phyloP scores from a whole-genome alignment of 1,139 yeast genomes.

The Pichia sp. region DNA sequence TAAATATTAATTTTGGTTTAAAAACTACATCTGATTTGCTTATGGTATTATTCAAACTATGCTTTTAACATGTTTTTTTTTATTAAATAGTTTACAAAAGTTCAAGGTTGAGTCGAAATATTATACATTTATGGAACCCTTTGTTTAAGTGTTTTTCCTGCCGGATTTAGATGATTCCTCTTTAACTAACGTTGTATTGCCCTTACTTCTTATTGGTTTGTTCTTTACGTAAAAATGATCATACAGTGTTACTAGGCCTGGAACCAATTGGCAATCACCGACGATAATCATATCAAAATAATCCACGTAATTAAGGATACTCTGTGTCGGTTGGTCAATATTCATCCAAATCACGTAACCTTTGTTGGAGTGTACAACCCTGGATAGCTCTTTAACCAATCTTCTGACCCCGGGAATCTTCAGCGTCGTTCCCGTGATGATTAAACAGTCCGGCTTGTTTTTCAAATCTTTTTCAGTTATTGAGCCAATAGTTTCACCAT shows the following conservation, averaged over 20 bases:
- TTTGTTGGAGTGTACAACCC: slow-evolving; percentile 50
- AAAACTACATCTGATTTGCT: too few relatives aligned
- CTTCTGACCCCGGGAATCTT: slow-evolving; percentile 82
- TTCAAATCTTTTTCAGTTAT: slow-evolving; percentile 61
- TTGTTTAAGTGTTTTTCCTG: too few relatives aligned
- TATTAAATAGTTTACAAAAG: too few relatives aligned
- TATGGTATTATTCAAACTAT: too few relatives aligned
- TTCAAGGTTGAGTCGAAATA: too few relatives aligned
- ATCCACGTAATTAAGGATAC: slow-evolving; percentile 41
- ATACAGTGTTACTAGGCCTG: slow-evolving; percentile 23
- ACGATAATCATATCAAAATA: slow-evolving; percentile 45
- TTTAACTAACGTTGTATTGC: too few relatives aligned
- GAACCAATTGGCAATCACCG: slow-evolving; percentile 52
- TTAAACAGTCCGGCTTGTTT: slow-evolving; percentile 62
- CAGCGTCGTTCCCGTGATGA: slow-evolving; percentile 80
- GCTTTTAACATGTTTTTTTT: too few relatives aligned
- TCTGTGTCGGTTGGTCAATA: slow-evolving; percentile 42
- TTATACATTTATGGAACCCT: too few relatives aligned
- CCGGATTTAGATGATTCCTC: too few relatives aligned
- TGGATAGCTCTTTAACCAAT: slow-evolving; percentile 62
- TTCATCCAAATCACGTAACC: slow-evolving; percentile 55
- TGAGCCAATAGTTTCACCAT: slow-evolving; percentile 71
- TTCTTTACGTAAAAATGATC: slow-evolving; percentile 7
- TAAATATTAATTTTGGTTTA: too few relatives aligned
- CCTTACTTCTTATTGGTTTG: too few relatives aligned